These are phyloP conservation scores for Coniochaeta sp. DNA, from an alignment of 2,329 filamentous ascomycete genomes.

Conservation along the genomic window DNA sequence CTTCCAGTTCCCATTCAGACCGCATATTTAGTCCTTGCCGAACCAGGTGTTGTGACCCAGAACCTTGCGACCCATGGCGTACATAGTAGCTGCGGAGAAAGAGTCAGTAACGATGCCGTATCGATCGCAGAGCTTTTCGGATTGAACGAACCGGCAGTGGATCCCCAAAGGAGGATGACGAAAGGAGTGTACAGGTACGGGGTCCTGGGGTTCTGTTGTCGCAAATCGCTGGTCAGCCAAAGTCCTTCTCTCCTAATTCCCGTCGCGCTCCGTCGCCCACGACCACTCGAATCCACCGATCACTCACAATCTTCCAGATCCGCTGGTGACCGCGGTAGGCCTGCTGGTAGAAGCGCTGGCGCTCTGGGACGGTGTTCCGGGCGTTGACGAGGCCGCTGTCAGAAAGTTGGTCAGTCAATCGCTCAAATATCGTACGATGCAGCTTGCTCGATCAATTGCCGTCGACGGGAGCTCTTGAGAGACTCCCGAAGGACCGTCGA, in stretches of 20 bases:
- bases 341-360: constrained; percentile 69
- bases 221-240: constrained; percentile 16
- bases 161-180: constrained; percentile 56
- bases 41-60: constrained; percentile 77
- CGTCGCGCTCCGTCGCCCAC: background rate
- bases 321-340: constrained; percentile 63
- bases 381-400: constrained; percentile 54
- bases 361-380: constrained; percentile 67
- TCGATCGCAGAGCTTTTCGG: background rate
- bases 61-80: constrained; percentile 67
- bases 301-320: constrained; percentile 71
- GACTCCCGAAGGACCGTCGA: background rate
- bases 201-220: constrained; percentile 55
- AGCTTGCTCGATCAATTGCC: background rate
- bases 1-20: background rate
- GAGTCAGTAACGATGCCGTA: constrained; percentile 7
- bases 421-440: constrained; percentile 12
- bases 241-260: background rate
- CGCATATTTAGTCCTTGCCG: constrained; percentile 38
- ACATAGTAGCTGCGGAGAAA: constrained; percentile 44
- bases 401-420: constrained; percentile 1
- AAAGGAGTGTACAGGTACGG: constrained; percentile 61
- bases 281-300: background rate
- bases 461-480: background rate
- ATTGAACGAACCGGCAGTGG: constrained; percentile 49